Evolutionary conservation across 306 rosid species (phyloP).

Genomic region (Echinosophora koreensis): DNA sequence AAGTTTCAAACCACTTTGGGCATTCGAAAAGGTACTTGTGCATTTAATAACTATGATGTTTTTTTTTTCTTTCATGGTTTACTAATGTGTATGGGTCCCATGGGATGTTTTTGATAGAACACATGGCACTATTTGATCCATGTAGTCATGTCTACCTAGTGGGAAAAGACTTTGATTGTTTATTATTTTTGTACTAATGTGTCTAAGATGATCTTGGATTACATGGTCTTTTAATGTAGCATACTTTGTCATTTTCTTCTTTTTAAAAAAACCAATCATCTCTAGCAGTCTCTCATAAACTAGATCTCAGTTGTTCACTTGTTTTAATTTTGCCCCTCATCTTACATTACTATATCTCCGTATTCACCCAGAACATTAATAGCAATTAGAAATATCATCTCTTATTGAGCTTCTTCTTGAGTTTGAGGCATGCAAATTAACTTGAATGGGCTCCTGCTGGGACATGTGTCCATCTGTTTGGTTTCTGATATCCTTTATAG

Average conservation of each 20-base stretch:
- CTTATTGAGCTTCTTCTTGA: background rate
- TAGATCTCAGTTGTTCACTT: slow-evolving; percentile 20
- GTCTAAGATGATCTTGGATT: slow-evolving; percentile 4
- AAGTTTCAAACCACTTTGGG: background rate
- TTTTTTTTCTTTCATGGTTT: too few species aligned
- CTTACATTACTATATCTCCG: background rate
- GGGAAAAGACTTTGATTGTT: too few species aligned
- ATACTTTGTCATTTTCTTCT: background rate
- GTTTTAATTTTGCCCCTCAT: background rate
- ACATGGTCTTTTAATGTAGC: slow-evolving; percentile 20
- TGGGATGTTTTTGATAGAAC: background rate
- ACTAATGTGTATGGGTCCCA: background rate
- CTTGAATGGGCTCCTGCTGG: slow-evolving; percentile 4
- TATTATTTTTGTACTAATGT: too few species aligned
- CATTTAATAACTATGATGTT: background rate
- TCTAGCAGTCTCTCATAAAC: background rate
- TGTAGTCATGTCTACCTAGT: too few species aligned
- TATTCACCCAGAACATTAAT: background rate
- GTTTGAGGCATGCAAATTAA: background rate
- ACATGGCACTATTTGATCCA: too few species aligned
- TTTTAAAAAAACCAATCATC: background rate
- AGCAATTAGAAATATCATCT: slow-evolving; percentile 14
- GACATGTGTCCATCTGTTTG: slow-evolving; percentile 28
- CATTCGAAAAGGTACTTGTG: background rate
- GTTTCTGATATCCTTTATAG: slow-evolving; percentile 28